Evolutionary conservation across 2,329 filamentous ascomycete species (phyloP).

Genomic region (Aspergillus chevalieri): DNA sequence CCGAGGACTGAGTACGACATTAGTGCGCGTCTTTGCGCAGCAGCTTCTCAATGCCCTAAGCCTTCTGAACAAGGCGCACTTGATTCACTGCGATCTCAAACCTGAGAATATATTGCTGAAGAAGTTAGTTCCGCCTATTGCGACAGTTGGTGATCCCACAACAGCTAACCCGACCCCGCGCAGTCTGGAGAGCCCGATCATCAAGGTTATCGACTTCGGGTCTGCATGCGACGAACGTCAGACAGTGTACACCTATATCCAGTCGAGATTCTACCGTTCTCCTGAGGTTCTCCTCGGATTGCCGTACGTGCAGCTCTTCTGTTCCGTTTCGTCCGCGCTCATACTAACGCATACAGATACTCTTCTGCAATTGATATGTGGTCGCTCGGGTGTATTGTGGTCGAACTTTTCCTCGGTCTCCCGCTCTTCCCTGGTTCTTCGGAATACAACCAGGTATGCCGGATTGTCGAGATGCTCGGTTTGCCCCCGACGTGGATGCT

Average conservation of each 20-base stretch:
- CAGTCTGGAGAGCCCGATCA: constrained; percentile 91
- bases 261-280: constrained; percentile 95
- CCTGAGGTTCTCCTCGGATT: constrained; percentile 92
- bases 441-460: constrained; percentile 95
- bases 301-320: constrained; percentile 46
- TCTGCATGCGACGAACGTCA: constrained; percentile 97
- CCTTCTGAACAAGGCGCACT: constrained; percentile 85
- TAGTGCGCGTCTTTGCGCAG: constrained; percentile 95
- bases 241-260: constrained; percentile 98
- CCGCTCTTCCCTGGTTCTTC: constrained; percentile 95
- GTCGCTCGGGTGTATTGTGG: constrained; percentile 96
- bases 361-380: constrained; percentile 99
- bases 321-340: background rate
- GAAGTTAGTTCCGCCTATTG: constrained; percentile 52
- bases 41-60: constrained; percentile 89
- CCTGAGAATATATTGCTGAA: constrained; percentile 97
- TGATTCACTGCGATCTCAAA: constrained; percentile 98
- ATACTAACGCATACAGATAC: constrained; percentile 50
- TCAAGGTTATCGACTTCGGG: constrained; percentile 99
- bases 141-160: background rate
- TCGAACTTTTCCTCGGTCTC: constrained; percentile 90
- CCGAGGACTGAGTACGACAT: constrained; percentile 88
- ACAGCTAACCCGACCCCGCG: constrained; percentile 7
- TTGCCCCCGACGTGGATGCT: constrained; percentile 98
- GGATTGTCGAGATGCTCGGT: constrained; percentile 97